A percentile compares a stretch with the other conserved stretches of the same genome.
These are phyloP conservation scores for Hericium erinaceus DNA, from an alignment of 768 basidiomycete genomes.

Conservation along the genomic window DNA sequence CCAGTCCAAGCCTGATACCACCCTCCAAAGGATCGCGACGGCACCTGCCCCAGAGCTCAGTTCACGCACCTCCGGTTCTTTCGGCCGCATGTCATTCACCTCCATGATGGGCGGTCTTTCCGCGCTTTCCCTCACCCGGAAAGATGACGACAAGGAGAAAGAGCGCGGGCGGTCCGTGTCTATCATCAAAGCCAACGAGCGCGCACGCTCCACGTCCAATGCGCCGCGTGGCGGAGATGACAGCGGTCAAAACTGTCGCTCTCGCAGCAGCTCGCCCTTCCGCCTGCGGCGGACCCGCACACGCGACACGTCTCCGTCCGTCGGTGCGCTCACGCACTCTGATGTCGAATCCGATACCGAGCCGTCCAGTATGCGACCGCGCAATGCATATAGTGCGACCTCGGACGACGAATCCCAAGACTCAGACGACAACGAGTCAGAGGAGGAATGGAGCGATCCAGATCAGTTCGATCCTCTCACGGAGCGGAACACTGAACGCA, in stretches of 20 bases:
- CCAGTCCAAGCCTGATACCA: constrained; percentile 17
- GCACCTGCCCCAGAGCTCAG: constrained; percentile 10
- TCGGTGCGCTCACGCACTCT: constrained; percentile 45
- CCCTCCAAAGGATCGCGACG: not conserved
- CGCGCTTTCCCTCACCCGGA: constrained; percentile 52
- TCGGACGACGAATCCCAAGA: constrained; percentile 53
- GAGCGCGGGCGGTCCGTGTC: constrained; percentile 49
- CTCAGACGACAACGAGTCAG: constrained; percentile 49
- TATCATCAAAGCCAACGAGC: constrained; percentile 24
- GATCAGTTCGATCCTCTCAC: constrained; percentile 73
- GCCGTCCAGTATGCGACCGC: constrained; percentile 39
- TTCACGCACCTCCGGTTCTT: constrained; percentile 34
- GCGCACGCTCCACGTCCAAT: constrained; percentile 26
- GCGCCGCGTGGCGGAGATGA: constrained; percentile 31
- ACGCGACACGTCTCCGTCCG: constrained; percentile 40
- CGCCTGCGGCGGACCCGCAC: constrained; percentile 57
- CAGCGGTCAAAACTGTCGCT: constrained; percentile 35
- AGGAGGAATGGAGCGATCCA: constrained; percentile 49
- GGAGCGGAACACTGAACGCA: constrained; percentile 81
- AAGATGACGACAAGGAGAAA: constrained; percentile 23
- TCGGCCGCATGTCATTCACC: constrained; percentile 55
- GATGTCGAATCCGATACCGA: constrained; percentile 57
- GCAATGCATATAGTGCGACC: constrained; percentile 50
- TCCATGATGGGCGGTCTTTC: constrained; percentile 66
- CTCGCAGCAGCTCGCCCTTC: constrained; percentile 79